Evolutionary conservation across 1,284 basidiomycete species (phyloP).

Genomic region (Mrakiaceae sp.): DNA sequence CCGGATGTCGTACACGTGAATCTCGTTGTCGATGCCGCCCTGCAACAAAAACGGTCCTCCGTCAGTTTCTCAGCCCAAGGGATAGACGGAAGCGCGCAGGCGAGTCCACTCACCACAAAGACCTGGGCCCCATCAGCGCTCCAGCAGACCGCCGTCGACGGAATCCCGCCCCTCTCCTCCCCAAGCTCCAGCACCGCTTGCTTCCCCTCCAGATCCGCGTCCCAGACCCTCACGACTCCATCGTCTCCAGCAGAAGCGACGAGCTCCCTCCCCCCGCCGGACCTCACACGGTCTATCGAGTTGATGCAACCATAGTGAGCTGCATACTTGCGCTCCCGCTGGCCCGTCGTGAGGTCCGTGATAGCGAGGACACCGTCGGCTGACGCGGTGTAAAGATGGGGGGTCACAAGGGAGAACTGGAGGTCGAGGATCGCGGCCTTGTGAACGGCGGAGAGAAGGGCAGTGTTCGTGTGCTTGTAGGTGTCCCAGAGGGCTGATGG

Average conservation of each 20-base stretch:
- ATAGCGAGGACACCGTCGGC: constrained; percentile 33
- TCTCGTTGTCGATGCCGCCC: constrained; percentile 81
- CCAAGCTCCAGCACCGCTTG: constrained; percentile 64
- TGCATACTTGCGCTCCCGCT: constrained; percentile 28
- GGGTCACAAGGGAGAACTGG: constrained; percentile 32
- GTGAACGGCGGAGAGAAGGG: constrained; percentile 33
- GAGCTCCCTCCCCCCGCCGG: constrained; percentile 56
- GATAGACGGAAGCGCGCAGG: too few relatives aligned
- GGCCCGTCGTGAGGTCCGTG: constrained; percentile 32
- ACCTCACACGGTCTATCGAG: constrained; percentile 67
- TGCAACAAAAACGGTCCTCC: too few relatives aligned
- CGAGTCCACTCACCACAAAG: constrained; percentile 42
- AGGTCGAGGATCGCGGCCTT: constrained; percentile 36
- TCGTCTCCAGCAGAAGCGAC: constrained; percentile 78
- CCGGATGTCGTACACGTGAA: constrained; percentile 82
- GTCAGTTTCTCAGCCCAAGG: too few relatives aligned
- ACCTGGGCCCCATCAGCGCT: constrained; percentile 73
- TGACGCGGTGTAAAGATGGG: constrained; percentile 17
- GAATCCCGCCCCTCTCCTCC: constrained; percentile 47
- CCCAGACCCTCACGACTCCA: constrained; percentile 78
- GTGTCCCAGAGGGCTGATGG: constrained; percentile 35
- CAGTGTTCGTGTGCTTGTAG: constrained; percentile 37
- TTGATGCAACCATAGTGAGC: constrained; percentile 85
- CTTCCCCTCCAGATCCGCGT: constrained; percentile 63
- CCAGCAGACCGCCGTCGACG: constrained; percentile 86